Conservation (phyloP, 2,329 filamentous ascomycete species). For the Coniochaeta prunicola region DNA sequence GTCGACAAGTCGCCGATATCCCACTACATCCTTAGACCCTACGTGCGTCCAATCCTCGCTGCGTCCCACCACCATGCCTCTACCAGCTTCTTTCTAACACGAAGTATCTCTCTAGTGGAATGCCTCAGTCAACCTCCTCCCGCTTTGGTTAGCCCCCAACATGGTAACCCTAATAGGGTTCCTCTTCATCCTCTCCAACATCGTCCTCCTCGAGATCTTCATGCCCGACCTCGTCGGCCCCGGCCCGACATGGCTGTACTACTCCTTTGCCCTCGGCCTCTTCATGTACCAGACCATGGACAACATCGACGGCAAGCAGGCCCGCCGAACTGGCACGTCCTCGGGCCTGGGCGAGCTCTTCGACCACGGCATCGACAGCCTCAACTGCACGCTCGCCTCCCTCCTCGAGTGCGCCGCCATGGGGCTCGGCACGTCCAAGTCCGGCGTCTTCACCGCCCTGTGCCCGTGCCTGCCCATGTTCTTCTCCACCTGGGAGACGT, state of each 20-base stretch:
- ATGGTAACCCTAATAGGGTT: slow-evolving; percentile 96
- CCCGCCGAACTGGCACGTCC: slow-evolving; percentile 86
- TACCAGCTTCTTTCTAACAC: neutral
- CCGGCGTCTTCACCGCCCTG: slow-evolving; percentile 85
- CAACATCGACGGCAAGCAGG: slow-evolving; percentile 98
- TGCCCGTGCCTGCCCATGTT: slow-evolving; percentile 96
- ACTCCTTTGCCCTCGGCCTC: slow-evolving; percentile 87
- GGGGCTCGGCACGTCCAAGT: slow-evolving; percentile 76
- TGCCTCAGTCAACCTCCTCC: slow-evolving; percentile 83
- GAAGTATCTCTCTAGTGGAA: slow-evolving; percentile 68
- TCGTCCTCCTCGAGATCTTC: slow-evolving; percentile 64
- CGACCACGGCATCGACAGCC: slow-evolving; percentile 95
- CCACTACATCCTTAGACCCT: slow-evolving; percentile 87
- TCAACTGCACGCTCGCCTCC: slow-evolving; percentile 93
- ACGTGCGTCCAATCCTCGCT: slow-evolving; percentile 59
- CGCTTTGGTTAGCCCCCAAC: slow-evolving; percentile 94
- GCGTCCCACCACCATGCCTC: slow-evolving; percentile 4
- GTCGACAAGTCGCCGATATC: slow-evolving; percentile 95
- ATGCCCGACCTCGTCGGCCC: slow-evolving; percentile 89
- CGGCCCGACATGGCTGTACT: slow-evolving; percentile 86
- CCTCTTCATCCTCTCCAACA: slow-evolving; percentile 84
- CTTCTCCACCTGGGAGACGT: slow-evolving; percentile 99
- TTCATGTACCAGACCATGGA: slow-evolving; percentile 99
- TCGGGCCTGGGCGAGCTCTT: slow-evolving; percentile 94
- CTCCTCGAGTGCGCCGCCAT: slow-evolving; percentile 88